Conservation (phyloP, 2,329 filamentous ascomycete genomes). For the Nigrospora osmanthi region DNA sequence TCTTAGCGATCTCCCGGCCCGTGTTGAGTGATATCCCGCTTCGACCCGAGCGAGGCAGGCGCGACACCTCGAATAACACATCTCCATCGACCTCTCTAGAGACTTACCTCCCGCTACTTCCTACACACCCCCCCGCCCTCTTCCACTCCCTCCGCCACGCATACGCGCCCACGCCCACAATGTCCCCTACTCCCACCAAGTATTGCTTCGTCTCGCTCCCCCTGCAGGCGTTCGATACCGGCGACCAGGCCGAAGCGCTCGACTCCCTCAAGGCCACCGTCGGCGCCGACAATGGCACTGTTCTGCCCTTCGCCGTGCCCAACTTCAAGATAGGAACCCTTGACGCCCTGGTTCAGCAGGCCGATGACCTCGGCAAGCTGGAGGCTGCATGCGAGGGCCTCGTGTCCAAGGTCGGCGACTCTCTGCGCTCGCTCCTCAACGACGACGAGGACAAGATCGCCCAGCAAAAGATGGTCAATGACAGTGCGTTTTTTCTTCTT, state of each 20-base stretch:
- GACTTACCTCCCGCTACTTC: not conserved
- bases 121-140: not conserved
- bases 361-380: slow-evolving; percentile 88
- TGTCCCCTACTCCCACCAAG: slow-evolving; percentile 38
- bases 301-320: slow-evolving; percentile 73
- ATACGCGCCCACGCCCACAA: slow-evolving; percentile 4
- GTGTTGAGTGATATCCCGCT: not conserved
- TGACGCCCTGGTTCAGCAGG: slow-evolving; percentile 90
- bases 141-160: not conserved
- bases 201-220: slow-evolving; percentile 90
- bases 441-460: slow-evolving; percentile 76
- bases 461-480: slow-evolving; percentile 88
- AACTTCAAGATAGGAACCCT: slow-evolving; percentile 97
- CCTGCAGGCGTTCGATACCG: slow-evolving; percentile 74
- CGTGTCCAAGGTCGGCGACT: slow-evolving; percentile 82
- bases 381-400: slow-evolving; percentile 72
- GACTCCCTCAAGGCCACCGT: slow-evolving; percentile 67
- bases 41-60: not conserved
- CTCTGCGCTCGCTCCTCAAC: slow-evolving; percentile 73
- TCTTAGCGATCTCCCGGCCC: not conserved
- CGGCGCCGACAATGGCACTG: slow-evolving; percentile 65
- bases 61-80: not conserved
- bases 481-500: slow-evolving; percentile 53
- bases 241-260: slow-evolving; percentile 74
- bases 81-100: not conserved